Base-by-base conservation (phyloP, 2,329 filamentous ascomycete species). In the Mycogone perniciosa region DNA sequence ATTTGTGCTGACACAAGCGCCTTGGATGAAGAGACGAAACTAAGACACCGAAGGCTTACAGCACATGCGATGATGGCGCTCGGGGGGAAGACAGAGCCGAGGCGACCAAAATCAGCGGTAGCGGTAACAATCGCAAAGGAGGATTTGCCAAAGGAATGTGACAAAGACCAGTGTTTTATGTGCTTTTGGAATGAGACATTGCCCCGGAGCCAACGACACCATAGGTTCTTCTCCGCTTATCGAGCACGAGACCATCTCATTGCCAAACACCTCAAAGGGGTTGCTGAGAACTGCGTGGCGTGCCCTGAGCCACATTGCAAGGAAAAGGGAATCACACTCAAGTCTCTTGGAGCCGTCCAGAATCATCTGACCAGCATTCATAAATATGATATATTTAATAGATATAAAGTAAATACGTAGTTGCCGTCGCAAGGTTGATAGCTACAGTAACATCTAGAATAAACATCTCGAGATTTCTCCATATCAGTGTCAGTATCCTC, bases 1-100 rank as follows among this genome's bases (percentile, higher is more conserved):
- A 35, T 11, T 35, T 35, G 33, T 7, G 33, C 33, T 3, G 33
- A 35, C 34, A 35, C 31, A 2, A 3, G 31, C 13, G 26, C 31
- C 2, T 27, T 46, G 27, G 11, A 46, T 13, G 44, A 46, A 7
- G 20, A 34, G 13, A 33, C 7, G 26, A 44, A 33, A 13, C 30
- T 44, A 2, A 31, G 31, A 20, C 29, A 44, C 33, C 42, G 42
- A 30, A 43, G 51, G 7, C 39, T 44, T 2, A 59, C 57, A 13
- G 34, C 42, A 6, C 31, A 50, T 29, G 30, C 46, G 33, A 34
- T 42, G 30, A 29, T 49, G 20, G 31, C 20, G 20, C 13, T 13
- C 30, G n/a, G 7, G 37, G 29, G 31, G 33, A 3, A 44, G 30
- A 31, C 26, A 13, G 42, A 35, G 11, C 33, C 33, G 7, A 7